Percentiles rank a stretch among this genome's conserved stretches.
Evolutionary conservation across 345 rosid species (phyloP).

Genomic region (Trapa incisa): DNA sequence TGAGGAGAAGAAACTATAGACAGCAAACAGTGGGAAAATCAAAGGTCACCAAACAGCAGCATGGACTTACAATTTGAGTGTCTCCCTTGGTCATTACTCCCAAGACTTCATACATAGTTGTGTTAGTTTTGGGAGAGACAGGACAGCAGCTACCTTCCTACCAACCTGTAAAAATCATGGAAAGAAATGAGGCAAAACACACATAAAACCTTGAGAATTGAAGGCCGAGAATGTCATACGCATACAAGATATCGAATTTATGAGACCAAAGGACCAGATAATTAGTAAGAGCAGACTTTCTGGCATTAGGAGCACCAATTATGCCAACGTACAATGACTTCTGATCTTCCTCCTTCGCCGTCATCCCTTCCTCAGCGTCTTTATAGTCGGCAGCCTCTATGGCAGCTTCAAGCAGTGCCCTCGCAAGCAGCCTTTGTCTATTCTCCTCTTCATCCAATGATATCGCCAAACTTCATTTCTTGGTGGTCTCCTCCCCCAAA

Average conservation of each 20-base stretch:
- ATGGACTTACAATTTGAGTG: slow-evolving; percentile 60
- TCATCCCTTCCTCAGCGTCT: slow-evolving; percentile 35
- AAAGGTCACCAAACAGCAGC: not conserved
- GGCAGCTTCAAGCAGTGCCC: slow-evolving; percentile 68
- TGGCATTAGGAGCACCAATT: slow-evolving; percentile 92
- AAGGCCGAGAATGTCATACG: not conserved
- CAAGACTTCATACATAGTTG: slow-evolving; percentile 86
- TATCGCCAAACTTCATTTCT: slow-evolving; percentile 14
- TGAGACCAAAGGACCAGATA: slow-evolving; percentile 38
- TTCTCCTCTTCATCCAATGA: slow-evolving; percentile 32
- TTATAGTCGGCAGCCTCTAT: slow-evolving; percentile 45
- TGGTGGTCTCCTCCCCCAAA: slow-evolving; percentile 32
- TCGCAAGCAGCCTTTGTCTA: slow-evolving; percentile 49
- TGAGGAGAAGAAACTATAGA: not conserved
- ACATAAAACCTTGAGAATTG: not conserved
- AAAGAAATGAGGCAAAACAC: not conserved
- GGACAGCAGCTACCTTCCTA: slow-evolving; percentile 88
- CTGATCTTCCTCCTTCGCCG: slow-evolving; percentile 79
- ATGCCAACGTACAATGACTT: slow-evolving; percentile 83
- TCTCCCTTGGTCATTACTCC: slow-evolving; percentile 78
- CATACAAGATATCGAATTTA: not conserved
- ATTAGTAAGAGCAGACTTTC: slow-evolving; percentile 83
- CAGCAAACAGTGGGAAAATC: not conserved
- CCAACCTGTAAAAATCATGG: slow-evolving; percentile 44
- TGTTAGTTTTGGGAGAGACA: slow-evolving; percentile 89